Base-by-base conservation (phyloP, 768 basidiomycete species). In the Imleria badia region DNA sequence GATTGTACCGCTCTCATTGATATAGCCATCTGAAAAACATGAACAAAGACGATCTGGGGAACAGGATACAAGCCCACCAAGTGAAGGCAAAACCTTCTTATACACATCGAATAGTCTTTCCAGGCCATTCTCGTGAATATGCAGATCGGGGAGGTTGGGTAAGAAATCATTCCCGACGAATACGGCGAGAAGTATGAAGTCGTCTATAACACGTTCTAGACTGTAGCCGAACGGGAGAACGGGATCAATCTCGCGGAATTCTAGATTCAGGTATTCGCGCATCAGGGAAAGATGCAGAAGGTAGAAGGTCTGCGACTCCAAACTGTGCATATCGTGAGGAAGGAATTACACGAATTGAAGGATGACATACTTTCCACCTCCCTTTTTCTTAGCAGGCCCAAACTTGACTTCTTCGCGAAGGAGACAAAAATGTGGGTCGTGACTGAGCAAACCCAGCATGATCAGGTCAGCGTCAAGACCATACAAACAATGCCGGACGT, bases 101-200 rank as follows among this genome's bases (percentile, higher is more conserved):
- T 99, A 99, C 52, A 98, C 91, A 11, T 93, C 91, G 70, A 97
- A 98, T 54, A 99, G 75, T 61, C 79, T 82, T 74, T 98, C 94
- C 60, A 99, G 69, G 15, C 93, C 97, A 67, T 98, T 97, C 73
- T 97, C 93, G 65, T 98, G 94, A 68, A 99, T 98, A 68, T 98
- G 97, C 26, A 99, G 72, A 70, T 97, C 94, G 6, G 97, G 97
- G 53, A 99, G 72, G 74, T 98, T 91, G 9, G 96, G 97, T 59
- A 98, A 72, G 73, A 98, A 98, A 74, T 98, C 96, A 68, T 98
- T 99, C 31, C 97, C 97, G 47, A 98, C 87, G 63, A 99, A 99
- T 26, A 98, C 93, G 22, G 94, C 92, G 62, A 99, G 83, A 8
- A 98, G 78, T 65, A 98, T 90, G 72, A 98, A 98, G 75, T 99